Evolutionary conservation across 2,329 filamentous ascomycete species (phyloP).

Genomic region (Penicillium sp.): DNA sequence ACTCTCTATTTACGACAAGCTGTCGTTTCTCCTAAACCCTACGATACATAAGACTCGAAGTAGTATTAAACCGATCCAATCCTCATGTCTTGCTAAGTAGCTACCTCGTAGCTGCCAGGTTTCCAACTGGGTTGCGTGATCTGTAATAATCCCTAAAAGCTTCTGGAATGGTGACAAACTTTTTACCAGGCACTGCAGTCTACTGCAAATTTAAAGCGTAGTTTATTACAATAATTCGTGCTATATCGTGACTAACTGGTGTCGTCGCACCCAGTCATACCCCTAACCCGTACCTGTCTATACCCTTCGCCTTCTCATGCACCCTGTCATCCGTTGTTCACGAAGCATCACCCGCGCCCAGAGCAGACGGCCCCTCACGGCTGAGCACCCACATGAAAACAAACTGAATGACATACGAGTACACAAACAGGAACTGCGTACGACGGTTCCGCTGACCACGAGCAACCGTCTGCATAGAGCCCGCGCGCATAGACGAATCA

Average conservation of each 20-base stretch:
- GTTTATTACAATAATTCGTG: slow-evolving; percentile 33
- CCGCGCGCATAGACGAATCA: slow-evolving; percentile 64
- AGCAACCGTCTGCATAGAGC: slow-evolving; percentile 71
- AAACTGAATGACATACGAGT: slow-evolving; percentile 92
- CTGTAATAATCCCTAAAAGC: too few species aligned
- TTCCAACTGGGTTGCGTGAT: too few species aligned
- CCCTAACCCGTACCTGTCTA: slow-evolving; percentile 8
- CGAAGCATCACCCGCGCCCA: slow-evolving; percentile 21
- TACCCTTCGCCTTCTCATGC: too few species aligned
- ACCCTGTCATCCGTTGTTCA: background rate
- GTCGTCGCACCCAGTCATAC: background rate
- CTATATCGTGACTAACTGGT: slow-evolving; percentile 28
- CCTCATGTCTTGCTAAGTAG: too few species aligned
- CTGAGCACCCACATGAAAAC: slow-evolving; percentile 88
- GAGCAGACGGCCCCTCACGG: slow-evolving; percentile 52
- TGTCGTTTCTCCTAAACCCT: too few species aligned
- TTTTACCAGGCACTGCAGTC: too few species aligned
- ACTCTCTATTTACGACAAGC: too few species aligned
- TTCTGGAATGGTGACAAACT: too few species aligned
- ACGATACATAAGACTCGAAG: too few species aligned
- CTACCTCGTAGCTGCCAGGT: too few species aligned
- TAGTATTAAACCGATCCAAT: too few species aligned
- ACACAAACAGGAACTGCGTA: slow-evolving; percentile 90
- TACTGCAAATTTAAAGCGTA: too few species aligned
- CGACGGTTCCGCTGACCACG: slow-evolving; percentile 83